Evolutionary conservation across 2,329 filamentous ascomycete genomes (phyloP).

Genomic region (Fusarium scirpi): DNA sequence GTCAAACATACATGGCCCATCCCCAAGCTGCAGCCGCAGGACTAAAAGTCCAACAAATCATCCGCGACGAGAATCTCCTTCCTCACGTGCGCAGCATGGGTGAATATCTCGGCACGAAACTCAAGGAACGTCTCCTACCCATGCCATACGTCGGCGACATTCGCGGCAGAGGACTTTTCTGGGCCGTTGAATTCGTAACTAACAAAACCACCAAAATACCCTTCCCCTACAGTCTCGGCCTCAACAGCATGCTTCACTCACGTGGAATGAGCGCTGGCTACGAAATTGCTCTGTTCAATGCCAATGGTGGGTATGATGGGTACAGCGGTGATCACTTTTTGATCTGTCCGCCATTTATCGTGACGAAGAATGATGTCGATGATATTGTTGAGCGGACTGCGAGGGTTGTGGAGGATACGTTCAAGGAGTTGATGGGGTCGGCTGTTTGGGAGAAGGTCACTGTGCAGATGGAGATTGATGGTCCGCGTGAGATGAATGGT

Average conservation of each 20-base stretch:
- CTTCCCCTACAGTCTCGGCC: conserved; percentile 26
- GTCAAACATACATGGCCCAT: conserved; percentile 36
- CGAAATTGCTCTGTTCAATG: conserved; percentile 40
- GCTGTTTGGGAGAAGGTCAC: conserved; percentile 36
- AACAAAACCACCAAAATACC: conserved; percentile 39
- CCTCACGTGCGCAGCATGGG: conserved; percentile 18
- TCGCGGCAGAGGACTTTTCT: conserved; percentile 38
- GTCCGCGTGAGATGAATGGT: background rate
- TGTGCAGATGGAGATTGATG: conserved; percentile 28
- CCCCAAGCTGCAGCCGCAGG: conserved; percentile 31
- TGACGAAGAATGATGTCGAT: conserved; percentile 29
- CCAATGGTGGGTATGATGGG: conserved; percentile 40
- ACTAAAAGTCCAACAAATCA: conserved; percentile 33
- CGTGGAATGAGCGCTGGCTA: conserved; percentile 39
- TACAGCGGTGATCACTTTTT: conserved; percentile 41
- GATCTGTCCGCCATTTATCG: conserved; percentile 38
- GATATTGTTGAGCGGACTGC: conserved; percentile 37
- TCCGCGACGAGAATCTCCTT: conserved; percentile 21
- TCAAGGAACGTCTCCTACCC: conserved; percentile 15
- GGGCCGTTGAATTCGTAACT: conserved; percentile 40
- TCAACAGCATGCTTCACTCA: conserved; percentile 27
- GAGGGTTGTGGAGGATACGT: conserved; percentile 35
- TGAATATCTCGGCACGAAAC: conserved; percentile 23
- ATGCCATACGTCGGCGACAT: conserved; percentile 40
- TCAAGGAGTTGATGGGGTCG: conserved; percentile 23